Evolutionary conservation across 192 early-diverging fungal genomes (phyloP).

Genomic region (Backusella liffmaniae): DNA sequence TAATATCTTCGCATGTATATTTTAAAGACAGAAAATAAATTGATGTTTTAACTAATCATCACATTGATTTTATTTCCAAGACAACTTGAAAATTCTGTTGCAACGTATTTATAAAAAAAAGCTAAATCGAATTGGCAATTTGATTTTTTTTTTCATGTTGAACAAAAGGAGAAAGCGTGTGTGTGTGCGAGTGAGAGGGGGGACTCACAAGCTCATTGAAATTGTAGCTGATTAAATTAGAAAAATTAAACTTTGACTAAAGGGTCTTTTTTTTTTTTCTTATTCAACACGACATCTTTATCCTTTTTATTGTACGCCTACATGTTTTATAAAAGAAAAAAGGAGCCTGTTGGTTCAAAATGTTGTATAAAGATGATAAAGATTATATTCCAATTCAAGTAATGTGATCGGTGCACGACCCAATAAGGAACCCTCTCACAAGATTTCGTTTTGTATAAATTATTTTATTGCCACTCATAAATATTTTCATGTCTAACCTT

Average conservation of each 20-base stretch:
- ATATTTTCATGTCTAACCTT: background rate
- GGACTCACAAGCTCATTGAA: background rate
- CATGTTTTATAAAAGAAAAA: background rate
- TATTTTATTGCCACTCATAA: background rate
- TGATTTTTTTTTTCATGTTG: background rate
- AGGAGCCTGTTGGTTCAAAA: background rate
- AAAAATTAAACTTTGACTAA: slow-evolving; percentile 4
- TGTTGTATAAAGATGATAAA: background rate
- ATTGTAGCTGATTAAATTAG: background rate
- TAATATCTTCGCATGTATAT: background rate
- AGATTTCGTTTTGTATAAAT: background rate
- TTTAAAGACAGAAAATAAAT: background rate
- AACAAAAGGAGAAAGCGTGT: slow-evolving; percentile 7
- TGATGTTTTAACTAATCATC: background rate
- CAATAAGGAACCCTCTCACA: background rate
- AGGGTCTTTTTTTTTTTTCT: background rate
- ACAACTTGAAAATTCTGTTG: background rate
- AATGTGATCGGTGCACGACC: slow-evolving; percentile 4
- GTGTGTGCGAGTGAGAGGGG: background rate
- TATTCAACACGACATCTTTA: background rate
- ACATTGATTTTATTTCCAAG: background rate
- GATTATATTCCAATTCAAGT: background rate
- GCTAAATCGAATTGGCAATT: background rate
- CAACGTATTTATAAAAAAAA: background rate
- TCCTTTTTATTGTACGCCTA: background rate